These are phyloP conservation scores for Mycena chlorophos DNA, from an alignment of 768 basidiomycete species.

Conservation along the genomic window DNA sequence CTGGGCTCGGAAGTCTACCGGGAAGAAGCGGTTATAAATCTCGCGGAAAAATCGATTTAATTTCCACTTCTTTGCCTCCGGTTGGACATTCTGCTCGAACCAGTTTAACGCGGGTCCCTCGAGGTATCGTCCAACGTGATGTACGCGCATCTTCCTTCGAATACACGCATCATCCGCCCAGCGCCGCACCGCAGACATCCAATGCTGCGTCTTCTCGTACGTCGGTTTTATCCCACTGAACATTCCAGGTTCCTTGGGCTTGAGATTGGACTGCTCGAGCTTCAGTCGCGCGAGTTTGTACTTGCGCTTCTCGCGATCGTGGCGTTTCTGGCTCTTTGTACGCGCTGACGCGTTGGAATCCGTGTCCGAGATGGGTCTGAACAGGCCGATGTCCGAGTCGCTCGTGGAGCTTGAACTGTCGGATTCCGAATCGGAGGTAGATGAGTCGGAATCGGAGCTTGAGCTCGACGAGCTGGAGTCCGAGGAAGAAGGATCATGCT, in stretches of 20 bases:
- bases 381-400: no score
- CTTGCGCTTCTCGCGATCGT: background rate
- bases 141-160: slow-evolving; percentile 2
- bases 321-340: slow-evolving; percentile 5
- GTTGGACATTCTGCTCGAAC: slow-evolving; percentile 10
- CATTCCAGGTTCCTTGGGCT: slow-evolving; percentile 11
- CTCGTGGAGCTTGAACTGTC: no score
- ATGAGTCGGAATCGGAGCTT: slow-evolving; percentile 3
- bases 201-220: slow-evolving; percentile 8
- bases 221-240: slow-evolving; percentile 12
- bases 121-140: background rate
- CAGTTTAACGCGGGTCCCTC: slow-evolving; percentile 5
- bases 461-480: background rate
- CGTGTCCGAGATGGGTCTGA: background rate
- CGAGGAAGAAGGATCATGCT: background rate
- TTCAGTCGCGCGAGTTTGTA: slow-evolving; percentile 7
- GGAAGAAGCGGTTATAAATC: slow-evolving; percentile 19
- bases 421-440: no score
- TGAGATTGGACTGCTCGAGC: slow-evolving; percentile 18
- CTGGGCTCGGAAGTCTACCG: slow-evolving; percentile 16
- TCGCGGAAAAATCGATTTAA: slow-evolving; percentile 11
- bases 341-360: slow-evolving; percentile 3
- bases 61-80: slow-evolving; percentile 7
- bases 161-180: slow-evolving; percentile 10
- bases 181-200: slow-evolving; percentile 2